phyloP scores from a whole-genome alignment of 73 alveolate genomes.

The Blepharisma stoltei region DNA sequence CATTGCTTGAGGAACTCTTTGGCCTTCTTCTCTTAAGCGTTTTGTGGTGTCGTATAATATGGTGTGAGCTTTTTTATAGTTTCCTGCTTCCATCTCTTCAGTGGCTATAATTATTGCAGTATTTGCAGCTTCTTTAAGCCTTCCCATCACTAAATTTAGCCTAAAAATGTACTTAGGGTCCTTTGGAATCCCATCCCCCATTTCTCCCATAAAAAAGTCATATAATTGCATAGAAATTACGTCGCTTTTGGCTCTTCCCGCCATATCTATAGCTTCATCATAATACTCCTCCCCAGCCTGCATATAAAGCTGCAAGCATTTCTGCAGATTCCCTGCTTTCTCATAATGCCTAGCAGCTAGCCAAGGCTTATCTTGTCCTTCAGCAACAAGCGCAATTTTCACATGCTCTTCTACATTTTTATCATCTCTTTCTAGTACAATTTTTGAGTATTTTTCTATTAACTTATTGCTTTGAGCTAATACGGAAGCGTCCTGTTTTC shows the following conservation, averaged over 20 bases:
- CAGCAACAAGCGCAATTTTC: constrained; percentile 90
- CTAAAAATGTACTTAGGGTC: constrained; percentile 89
- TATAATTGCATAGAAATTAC: constrained; percentile 82
- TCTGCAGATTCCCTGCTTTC: constrained; percentile 85
- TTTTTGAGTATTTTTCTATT: constrained; percentile 93
- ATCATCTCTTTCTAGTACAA: constrained; percentile 77
- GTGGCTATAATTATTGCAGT: constrained; percentile 93
- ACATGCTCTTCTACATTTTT: constrained; percentile 88
- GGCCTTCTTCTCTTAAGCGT: constrained; percentile 73
- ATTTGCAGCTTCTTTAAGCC: constrained; percentile 63
- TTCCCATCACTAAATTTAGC: constrained; percentile 55
- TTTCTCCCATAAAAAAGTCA: constrained; percentile 91
- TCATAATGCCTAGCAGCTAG: constrained; percentile 96
- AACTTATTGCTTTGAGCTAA: constrained; percentile 88
- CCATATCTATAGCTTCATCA: constrained; percentile 95
- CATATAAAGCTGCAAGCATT: constrained; percentile 88
- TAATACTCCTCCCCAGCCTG: constrained; percentile 88
- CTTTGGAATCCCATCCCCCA: constrained; percentile 82
- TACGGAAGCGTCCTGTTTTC: constrained; percentile 94
- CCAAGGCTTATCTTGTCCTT: constrained; percentile 86
- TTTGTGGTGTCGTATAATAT: constrained; percentile 82
- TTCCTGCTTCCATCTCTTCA: constrained; percentile 93
- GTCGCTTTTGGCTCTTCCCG: constrained; percentile 89
- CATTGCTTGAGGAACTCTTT: constrained; percentile 85
- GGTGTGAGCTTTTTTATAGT: constrained; percentile 95